A percentile compares a stretch with the other conserved stretches of the same genome.
Evolutionary conservation across 441 rosid genomes (phyloP).

Genomic region (Corymbia calophylla): DNA sequence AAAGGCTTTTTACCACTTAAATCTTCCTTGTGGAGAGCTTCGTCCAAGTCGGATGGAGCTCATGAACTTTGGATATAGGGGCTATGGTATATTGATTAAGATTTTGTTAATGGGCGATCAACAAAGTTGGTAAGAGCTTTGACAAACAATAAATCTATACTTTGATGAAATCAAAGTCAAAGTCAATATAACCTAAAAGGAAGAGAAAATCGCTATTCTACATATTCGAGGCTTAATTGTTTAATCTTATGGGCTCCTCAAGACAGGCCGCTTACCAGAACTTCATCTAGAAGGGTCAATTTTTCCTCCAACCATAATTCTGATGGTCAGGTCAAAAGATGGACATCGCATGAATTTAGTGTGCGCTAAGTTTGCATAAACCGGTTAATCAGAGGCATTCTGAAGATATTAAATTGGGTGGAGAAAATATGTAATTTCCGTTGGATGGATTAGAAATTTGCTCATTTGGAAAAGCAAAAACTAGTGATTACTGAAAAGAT

Average conservation of each 20-base stretch:
- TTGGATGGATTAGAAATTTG: not conserved
- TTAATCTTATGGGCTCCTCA: not conserved
- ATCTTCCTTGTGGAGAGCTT: not conserved
- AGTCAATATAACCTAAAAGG: not conserved
- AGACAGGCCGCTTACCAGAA: not conserved
- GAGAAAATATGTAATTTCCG: not conserved
- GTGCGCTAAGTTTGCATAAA: not conserved
- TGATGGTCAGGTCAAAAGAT: not conserved
- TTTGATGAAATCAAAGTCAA: not conserved
- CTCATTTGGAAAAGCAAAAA: not conserved
- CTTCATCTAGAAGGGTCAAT: not conserved
- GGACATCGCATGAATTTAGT: not conserved
- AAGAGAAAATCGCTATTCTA: not conserved
- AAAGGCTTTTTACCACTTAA: not conserved
- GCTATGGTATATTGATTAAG: not conserved
- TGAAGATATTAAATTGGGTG: not conserved
- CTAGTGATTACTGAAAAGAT: not conserved
- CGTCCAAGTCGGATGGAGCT: not conserved
- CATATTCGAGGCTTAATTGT: too few relatives aligned
- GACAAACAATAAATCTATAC: not conserved
- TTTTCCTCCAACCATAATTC: not conserved
- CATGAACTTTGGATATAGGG: not conserved
- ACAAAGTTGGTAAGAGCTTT: not conserved
- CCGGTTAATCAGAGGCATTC: not conserved
- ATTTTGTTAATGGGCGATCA: not conserved